Percentiles rank a stretch among this genome's conserved stretches.
phyloP scores from a whole-genome alignment of 2,329 filamentous ascomycete species.

The Gyromitra esculenta region DNA sequence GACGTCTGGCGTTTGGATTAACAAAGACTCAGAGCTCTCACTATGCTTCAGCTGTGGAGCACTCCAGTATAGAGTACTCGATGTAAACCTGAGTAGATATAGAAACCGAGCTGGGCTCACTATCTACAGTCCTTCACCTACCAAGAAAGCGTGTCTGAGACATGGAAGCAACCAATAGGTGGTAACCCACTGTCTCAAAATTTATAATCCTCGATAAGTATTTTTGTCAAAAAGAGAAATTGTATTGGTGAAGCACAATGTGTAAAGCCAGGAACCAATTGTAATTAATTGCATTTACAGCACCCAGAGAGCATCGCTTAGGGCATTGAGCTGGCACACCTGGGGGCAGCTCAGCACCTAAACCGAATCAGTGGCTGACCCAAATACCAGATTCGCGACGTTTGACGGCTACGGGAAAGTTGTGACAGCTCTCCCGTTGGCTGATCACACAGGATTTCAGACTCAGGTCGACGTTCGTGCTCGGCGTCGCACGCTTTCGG shows the following conservation, averaged over 20 bases:
- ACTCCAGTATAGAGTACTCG: no score
- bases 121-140: neutral
- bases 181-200: neutral
- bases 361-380: neutral
- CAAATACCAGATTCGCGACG: constrained; percentile 10
- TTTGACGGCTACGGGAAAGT: neutral
- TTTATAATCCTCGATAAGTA: neutral
- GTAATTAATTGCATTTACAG: neutral
- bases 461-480: neutral
- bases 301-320: neutral
- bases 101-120: neutral
- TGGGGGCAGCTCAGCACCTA: neutral
- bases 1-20: no score
- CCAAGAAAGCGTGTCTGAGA: neutral
- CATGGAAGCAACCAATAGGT: neutral
- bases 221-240: neutral
- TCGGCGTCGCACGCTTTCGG: neutral
- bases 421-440: constrained; percentile 4
- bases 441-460: constrained; percentile 4
- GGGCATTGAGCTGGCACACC: neutral
- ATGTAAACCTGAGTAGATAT: neutral
- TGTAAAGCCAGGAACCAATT: neutral
- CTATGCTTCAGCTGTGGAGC: neutral
- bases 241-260: neutral
- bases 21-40: neutral